phyloP scores from a whole-genome alignment of 176 grass and related monocot species.

The Oryza coarctata region DNA sequence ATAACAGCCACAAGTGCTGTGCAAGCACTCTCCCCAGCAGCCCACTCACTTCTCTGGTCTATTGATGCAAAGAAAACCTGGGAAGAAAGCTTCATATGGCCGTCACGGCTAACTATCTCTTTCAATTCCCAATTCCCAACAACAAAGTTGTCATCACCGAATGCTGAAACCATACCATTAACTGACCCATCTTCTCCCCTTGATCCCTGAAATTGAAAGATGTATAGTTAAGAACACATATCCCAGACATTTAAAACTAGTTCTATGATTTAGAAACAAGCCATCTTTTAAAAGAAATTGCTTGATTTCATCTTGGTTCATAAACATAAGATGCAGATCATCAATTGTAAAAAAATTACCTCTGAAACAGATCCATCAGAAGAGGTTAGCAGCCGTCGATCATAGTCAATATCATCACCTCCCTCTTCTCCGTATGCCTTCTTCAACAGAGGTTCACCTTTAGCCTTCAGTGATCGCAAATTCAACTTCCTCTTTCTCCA shows the following conservation, averaged over 20 bases:
- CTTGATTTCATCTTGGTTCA: not conserved
- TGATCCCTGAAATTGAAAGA: slow-evolving; percentile 38
- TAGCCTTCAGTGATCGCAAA: slow-evolving; percentile 52
- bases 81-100: slow-evolving; percentile 67
- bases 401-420: slow-evolving; percentile 86
- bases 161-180: slow-evolving; percentile 49
- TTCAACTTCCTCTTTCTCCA: slow-evolving; percentile 65
- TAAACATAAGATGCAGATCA: not conserved
- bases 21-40: slow-evolving; percentile 78
- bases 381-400: slow-evolving; percentile 53
- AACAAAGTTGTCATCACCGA: slow-evolving; percentile 73
- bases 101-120: slow-evolving; percentile 65
- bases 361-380: slow-evolving; percentile 40
- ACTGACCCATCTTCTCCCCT: slow-evolving; percentile 42
- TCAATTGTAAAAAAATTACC: slow-evolving; percentile 38
- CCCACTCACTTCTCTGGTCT: slow-evolving; percentile 90
- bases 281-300: not conserved
- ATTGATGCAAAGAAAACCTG: slow-evolving; percentile 90
- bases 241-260: not conserved
- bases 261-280: slow-evolving; percentile 24
- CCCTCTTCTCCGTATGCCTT: slow-evolving; percentile 75
- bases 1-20: slow-evolving; percentile 79
- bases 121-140: slow-evolving; percentile 86
- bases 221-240: slow-evolving; percentile 7
- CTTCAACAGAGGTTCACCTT: slow-evolving; percentile 76